Base-by-base conservation (phyloP, 768 basidiomycete species). In the Suillus discolor region DNA sequence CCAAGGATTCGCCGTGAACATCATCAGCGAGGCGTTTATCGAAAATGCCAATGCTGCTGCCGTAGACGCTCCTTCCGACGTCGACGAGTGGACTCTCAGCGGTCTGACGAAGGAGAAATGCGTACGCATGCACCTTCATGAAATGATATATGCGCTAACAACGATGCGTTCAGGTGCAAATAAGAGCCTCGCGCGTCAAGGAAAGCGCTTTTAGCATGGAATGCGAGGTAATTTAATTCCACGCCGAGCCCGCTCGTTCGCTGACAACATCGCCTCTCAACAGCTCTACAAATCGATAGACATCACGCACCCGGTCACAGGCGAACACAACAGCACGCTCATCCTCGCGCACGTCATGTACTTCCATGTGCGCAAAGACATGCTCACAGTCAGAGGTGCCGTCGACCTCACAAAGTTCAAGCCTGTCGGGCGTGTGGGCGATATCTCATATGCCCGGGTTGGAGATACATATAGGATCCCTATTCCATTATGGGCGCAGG, bases 1-100 rank as follows among this genome's bases (percentile, higher is more conserved):
- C 34, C 82, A 82, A 54, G 72, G 66, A 4, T 88, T 87, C 72
- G 82, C 81, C 5, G 82, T 86, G 34, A 85, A 84, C 68, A 84
- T 86, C 71, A 87, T 89, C 71, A 85, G 84, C 51, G 86, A 87
- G 68, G 77, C 82, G 2, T 83, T 77, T 45, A 39, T 79, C 2
- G 74, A 83, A 62, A 71, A 75, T 6, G 82, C 81, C 0, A 80
- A 81, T 66, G 70, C 69, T n/a, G 72, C 78, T 0, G 64, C 79
- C 13, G 68, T 83, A 18, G 79, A 84, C 41, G 70, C 80, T 4
- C 82, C 83, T 4, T 62, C 71, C 0, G 68, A 68, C 0, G 73
- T 81, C 25, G 70, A 75, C 65, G 82, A 83, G 65, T 83, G 82
- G 82, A 64, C 71, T 18, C 64, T 81, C 49, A 79, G 76, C 23